These are phyloP conservation scores for Wickerhamomyces subpelliculosus DNA, from an alignment of 805 yeast genomes.

Conservation along the genomic window DNA sequence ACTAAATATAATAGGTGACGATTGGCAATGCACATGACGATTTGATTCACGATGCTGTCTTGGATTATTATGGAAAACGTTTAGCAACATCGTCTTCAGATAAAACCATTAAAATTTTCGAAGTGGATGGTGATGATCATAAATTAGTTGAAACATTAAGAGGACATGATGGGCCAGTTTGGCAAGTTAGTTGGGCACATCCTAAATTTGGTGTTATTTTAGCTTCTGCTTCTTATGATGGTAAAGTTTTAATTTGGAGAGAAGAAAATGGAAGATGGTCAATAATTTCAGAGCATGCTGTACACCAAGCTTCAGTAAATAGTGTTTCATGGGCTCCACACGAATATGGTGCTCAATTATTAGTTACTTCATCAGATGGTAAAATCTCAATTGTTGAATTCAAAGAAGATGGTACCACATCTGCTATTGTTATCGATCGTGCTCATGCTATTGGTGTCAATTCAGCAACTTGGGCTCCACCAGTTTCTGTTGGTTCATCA, in stretches of 20 bases:
- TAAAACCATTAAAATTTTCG: conserved; percentile 90
- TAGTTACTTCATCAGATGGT: conserved; percentile 93
- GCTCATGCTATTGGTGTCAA: conserved; percentile 95
- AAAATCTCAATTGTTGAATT: conserved; percentile 85
- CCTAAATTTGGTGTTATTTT: conserved; percentile 94
- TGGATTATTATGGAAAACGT: conserved; percentile 94
- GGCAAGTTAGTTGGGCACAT: conserved; percentile 99
- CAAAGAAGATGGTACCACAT: conserved; percentile 78
- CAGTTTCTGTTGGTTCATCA: conserved; percentile 27
- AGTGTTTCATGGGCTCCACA: conserved; percentile 97
- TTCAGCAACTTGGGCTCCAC: conserved; percentile 93
- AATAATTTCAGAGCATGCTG: conserved; percentile 77
- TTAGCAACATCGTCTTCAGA: conserved; percentile 96
- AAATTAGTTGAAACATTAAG: conserved; percentile 74
- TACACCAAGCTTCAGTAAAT: conserved; percentile 91
- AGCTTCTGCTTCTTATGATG: conserved; percentile 94
- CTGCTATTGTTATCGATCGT: conserved; percentile 40
- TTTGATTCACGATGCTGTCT: conserved; percentile 91
- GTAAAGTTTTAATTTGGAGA: conserved; percentile 90
- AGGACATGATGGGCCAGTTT: conserved; percentile 97
- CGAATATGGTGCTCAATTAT: conserved; percentile 86
- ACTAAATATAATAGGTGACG: conserved; percentile 45
- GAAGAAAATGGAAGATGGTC: conserved; percentile 89
- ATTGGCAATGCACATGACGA: conserved; percentile 90
- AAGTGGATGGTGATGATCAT: conserved; percentile 80